These are phyloP conservation scores for Colletotrichum graminicola DNA, from an alignment of 2,329 filamentous ascomycete genomes.

Conservation along the genomic window DNA sequence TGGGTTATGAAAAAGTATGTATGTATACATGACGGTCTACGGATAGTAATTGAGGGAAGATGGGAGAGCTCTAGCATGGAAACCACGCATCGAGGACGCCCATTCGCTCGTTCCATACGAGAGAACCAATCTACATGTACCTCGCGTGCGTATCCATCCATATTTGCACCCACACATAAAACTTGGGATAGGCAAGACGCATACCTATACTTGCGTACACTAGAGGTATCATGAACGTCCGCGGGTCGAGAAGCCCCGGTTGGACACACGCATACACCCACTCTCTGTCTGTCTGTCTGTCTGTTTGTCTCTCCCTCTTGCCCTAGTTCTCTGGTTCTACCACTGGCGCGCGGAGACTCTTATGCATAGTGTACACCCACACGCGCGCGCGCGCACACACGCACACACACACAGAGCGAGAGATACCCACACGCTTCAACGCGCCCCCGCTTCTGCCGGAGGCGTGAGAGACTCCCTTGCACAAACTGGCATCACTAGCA, in stretches of 20 bases:
- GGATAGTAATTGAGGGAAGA: background rate
- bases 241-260: constrained; percentile 31
- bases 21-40: background rate
- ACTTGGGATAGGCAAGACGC: constrained; percentile 14
- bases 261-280: constrained; percentile 10
- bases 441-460: constrained; percentile 43
- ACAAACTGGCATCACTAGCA: constrained; percentile 41
- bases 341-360: background rate
- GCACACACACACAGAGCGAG: background rate
- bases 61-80: constrained; percentile 8
- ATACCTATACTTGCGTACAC: constrained; percentile 8
- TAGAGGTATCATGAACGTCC: constrained; percentile 16
- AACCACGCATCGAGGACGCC: constrained; percentile 14
- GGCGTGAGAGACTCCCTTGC: constrained; percentile 40
- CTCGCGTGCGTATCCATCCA: background rate
- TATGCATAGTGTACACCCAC: background rate
- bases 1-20: constrained; percentile 26
- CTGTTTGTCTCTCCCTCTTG: constrained; percentile 11
- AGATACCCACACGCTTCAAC: constrained; percentile 10
- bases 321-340: background rate
- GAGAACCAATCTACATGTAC: background rate
- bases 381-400: constrained; percentile 11
- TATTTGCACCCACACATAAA: constrained; percentile 9
- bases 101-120: background rate
- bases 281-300: no score